These are phyloP conservation scores for Friedmanniomyces simplex DNA, from an alignment of 495 filamentous ascomycete genomes.

Conservation along the genomic window DNA sequence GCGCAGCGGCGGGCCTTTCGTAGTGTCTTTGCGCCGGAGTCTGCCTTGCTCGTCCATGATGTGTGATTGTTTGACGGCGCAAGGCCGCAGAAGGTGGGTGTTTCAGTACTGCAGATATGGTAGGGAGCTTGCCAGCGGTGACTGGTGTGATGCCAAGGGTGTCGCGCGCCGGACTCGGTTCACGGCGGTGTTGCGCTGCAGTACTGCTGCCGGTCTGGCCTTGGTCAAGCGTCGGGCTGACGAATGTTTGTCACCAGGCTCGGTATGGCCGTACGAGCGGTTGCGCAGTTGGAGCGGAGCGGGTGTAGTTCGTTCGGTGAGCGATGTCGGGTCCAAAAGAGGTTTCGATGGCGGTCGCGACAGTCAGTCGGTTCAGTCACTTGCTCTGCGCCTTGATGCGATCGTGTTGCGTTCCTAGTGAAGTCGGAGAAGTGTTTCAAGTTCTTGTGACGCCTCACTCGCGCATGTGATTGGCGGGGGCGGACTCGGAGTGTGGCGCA, in stretches of 20 bases:
- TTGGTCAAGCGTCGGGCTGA: not conserved
- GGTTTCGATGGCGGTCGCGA: no score
- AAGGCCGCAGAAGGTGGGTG: slow-evolving; percentile 4
- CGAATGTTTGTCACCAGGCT: not conserved
- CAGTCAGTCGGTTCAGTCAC: no score
- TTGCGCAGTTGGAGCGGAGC: no score
- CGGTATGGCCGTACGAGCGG: no score
- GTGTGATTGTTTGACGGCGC: not conserved
- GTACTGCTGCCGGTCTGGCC: not conserved
- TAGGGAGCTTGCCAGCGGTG: not conserved
- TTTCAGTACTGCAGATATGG: not conserved
- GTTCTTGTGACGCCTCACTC: no score
- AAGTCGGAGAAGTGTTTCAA: no score
- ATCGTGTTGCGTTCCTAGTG: no score
- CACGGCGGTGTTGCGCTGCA: not conserved
- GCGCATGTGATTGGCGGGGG: no score
- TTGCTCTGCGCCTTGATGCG: no score
- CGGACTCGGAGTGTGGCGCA: no score
- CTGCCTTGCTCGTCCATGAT: slow-evolving; percentile 19
- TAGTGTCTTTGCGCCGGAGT: slow-evolving; percentile 77
- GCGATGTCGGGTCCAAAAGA: no score
- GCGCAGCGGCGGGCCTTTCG: slow-evolving; percentile 83
- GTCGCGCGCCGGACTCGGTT: not conserved
- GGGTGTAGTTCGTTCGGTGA: no score
- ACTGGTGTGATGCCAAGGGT: not conserved